Conservation (phyloP, 768 basidiomycete species). For the Sarcodon aspratus region DNA sequence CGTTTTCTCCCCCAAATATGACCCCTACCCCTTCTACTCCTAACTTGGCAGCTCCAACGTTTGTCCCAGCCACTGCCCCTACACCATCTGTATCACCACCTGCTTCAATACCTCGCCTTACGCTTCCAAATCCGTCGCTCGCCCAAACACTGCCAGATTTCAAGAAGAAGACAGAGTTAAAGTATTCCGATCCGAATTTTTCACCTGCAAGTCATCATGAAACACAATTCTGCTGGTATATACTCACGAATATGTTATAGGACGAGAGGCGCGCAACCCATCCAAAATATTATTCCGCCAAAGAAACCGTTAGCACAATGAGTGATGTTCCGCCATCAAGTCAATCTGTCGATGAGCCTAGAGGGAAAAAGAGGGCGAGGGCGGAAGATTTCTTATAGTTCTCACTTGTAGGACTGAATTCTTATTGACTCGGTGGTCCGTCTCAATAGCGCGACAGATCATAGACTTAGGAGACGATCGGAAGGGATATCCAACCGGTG, state of each 20-base stretch:
- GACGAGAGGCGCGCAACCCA: conserved; percentile 68
- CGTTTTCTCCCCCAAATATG: conserved; percentile 16
- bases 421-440: too few species aligned
- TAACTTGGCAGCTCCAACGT: conserved; percentile 12
- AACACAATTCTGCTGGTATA: neutral
- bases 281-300: conserved; percentile 47
- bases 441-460: too few species aligned
- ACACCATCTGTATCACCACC: conserved; percentile 12
- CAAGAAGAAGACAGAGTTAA: conserved; percentile 67
- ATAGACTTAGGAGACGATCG: too few species aligned
- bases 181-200: conserved; percentile 70
- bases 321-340: conserved; percentile 18
- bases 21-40: conserved; percentile 14
- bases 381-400: conserved; percentile 74
- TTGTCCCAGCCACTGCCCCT: conserved; percentile 11
- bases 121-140: conserved; percentile 43
- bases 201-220: conserved; percentile 45
- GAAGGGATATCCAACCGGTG: too few species aligned
- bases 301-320: conserved; percentile 23
- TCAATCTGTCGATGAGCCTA: conserved; percentile 37
- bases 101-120: conserved; percentile 17
- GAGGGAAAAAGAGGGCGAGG: conserved; percentile 76
- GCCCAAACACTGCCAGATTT: conserved; percentile 61
- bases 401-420: too few species aligned
- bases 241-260: conserved; percentile 23